Conservation (phyloP, 768 basidiomycete species). For the Hysterangium stoloniferum region DNA sequence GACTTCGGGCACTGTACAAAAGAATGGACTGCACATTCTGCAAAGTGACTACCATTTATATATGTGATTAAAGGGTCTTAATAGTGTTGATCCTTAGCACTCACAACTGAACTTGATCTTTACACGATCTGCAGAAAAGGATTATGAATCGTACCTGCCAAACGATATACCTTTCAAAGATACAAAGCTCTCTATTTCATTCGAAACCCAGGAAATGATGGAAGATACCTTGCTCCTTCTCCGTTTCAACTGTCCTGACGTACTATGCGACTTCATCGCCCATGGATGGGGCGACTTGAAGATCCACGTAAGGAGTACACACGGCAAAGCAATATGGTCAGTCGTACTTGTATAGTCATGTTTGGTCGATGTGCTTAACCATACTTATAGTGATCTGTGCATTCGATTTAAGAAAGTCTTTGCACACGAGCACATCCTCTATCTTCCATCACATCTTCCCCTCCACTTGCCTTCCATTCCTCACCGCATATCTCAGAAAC, state of each 20-base stretch:
- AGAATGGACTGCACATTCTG: constrained; percentile 92
- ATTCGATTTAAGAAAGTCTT: constrained; percentile 90
- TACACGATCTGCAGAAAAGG: constrained; percentile 54
- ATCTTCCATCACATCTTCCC: constrained; percentile 54
- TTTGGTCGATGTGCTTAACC: neutral
- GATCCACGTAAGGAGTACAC: constrained; percentile 68
- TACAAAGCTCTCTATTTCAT: constrained; percentile 65
- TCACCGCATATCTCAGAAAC: constrained; percentile 29
- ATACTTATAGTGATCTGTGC: constrained; percentile 64
- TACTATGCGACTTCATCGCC: constrained; percentile 74
- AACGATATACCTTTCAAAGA: constrained; percentile 59
- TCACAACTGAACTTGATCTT: constrained; percentile 71
- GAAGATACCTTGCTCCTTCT: constrained; percentile 87
- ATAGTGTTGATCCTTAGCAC: constrained; percentile 36
- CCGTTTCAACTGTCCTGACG: constrained; percentile 89
- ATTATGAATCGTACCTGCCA: constrained; percentile 50
- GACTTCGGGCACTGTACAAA: constrained; percentile 88
- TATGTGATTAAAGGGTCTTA: constrained; percentile 2
- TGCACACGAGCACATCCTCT: constrained; percentile 87
- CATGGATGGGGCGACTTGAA: constrained; percentile 88
- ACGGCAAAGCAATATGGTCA: constrained; percentile 78
- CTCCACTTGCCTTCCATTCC: constrained; percentile 72
- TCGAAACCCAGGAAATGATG: constrained; percentile 92
- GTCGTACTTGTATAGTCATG: constrained; percentile 22
- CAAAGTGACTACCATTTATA: constrained; percentile 53